Conservation (phyloP, 2,329 filamentous ascomycete genomes). For the Nothophoma quercina region DNA sequence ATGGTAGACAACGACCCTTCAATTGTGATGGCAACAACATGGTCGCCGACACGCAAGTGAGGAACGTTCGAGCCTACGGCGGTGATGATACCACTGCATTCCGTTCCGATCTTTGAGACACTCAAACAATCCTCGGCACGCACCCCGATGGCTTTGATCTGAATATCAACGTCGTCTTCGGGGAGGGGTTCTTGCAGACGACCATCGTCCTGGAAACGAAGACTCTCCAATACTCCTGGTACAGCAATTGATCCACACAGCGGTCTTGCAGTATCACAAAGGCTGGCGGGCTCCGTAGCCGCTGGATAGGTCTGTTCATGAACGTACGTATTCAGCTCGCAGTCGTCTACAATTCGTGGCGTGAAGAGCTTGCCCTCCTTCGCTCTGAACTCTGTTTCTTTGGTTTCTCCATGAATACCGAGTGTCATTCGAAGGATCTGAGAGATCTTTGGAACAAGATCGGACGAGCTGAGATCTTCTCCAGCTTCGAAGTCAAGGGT, state of each 20-base stretch:
- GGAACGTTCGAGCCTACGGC: slow-evolving; percentile 24
- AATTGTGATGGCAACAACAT: slow-evolving; percentile 31
- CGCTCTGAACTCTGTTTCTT: slow-evolving; percentile 18
- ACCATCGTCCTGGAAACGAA: slow-evolving; percentile 31
- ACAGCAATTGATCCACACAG: slow-evolving; percentile 21
- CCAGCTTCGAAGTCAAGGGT: slow-evolving; percentile 20
- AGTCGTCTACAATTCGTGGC: slow-evolving; percentile 27
- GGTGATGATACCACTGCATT: slow-evolving; percentile 24
- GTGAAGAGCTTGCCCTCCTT: slow-evolving; percentile 16
- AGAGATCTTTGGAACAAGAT: slow-evolving; percentile 4
- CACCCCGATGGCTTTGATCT: slow-evolving; percentile 38
- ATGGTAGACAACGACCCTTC: slow-evolving; percentile 30
- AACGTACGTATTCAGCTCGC: slow-evolving; percentile 31
- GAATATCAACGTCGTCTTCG: slow-evolving; percentile 43
- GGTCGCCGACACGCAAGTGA: slow-evolving; percentile 32
- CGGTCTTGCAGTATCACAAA: slow-evolving; percentile 21
- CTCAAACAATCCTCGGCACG: neutral
- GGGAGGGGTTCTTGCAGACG: neutral
- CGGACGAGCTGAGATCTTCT: neutral
- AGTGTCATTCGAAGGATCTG: slow-evolving; percentile 18
- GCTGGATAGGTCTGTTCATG: slow-evolving; percentile 30
- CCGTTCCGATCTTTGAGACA: slow-evolving; percentile 5
- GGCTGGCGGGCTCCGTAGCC: slow-evolving; percentile 21
- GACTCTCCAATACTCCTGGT: slow-evolving; percentile 24
- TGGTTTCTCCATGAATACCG: neutral